Evolutionary conservation across 2,329 filamentous ascomycete species (phyloP), one percentile per base, ranked within the genome.

Genomic region (Colletotrichum abscissum): DNA sequence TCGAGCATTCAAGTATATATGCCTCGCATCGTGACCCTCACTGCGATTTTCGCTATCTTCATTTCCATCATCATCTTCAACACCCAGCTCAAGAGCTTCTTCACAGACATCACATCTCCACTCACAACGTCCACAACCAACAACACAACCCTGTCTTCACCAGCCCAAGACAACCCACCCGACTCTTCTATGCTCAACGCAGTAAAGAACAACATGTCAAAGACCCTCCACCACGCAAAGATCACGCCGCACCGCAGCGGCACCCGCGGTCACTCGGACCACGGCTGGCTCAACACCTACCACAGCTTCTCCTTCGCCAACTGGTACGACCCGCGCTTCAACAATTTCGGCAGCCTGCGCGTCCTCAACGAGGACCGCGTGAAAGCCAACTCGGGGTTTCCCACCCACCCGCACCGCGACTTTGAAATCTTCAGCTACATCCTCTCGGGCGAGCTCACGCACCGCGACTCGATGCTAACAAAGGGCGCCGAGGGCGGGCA

Each of bases 351-450:
- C 8, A 89, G 92, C 30, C 88, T 97, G 59, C 91, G 95, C 69
- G 94, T 97, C 52, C 91, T 97, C 78, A 97, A 97, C 79, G 95
- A 98, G 85, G 95, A 97, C 81, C 92, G 94, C 42, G 94, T 97
- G 42, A 89, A 90, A 78, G 85, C 92, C 33, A 89, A 90, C 73
- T 91, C 88, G 11, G 95, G 95, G 5, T 97, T 97, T 84, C 94
- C 94, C 4, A 95, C 94, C 0, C 95, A 97, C 80, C 91, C 91
- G 30, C 95, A 97, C 82, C 90, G 92, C 75, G 93, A 97, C 81
- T 95, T 95, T 81, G 93, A 97, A 82, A 97, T 97, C 84, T 97
- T 96, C 88, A 92, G 89, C 80, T 97, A 97, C 84, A 92, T 97
- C 78, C 87, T 97, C n/a, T 90, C 87, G 59, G 95, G 95, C 75